These are phyloP conservation scores for Lipomyces anomalus DNA, from an alignment of 805 yeast species.

Conservation along the genomic window DNA sequence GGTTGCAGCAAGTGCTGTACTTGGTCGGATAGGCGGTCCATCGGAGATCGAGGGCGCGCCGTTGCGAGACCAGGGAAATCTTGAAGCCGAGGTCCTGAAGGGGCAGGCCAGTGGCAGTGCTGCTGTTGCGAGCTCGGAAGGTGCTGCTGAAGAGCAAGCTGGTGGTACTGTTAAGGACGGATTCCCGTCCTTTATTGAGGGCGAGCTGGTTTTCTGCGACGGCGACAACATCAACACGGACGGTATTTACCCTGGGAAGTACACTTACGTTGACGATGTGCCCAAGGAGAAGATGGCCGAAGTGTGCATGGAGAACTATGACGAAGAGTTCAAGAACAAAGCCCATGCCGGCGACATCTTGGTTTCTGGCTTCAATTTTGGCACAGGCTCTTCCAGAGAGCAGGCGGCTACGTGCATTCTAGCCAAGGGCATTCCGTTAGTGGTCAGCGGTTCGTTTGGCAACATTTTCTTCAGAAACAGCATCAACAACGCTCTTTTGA, in stretches of 20 bases:
- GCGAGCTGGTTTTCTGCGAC: conserved; percentile 91
- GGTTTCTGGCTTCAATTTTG: conserved; percentile 90
- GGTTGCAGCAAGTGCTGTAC: conserved; percentile 96
- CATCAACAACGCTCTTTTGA: conserved; percentile 90
- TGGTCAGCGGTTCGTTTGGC: conserved; percentile 96
- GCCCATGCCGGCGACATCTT: conserved; percentile 84
- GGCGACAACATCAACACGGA: conserved; percentile 89
- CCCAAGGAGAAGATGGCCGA: conserved; percentile 94
- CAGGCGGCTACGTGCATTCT: conserved; percentile 98
- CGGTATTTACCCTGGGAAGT: conserved; percentile 98
- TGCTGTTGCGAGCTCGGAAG: conserved; percentile 30
- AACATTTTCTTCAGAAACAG: conserved; percentile 94
- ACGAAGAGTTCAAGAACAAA: conserved; percentile 75
- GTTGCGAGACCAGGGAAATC: conserved; percentile 41
- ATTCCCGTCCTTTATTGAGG: conserved; percentile 82
- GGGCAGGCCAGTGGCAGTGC: conserved; percentile 26
- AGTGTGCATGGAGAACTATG: conserved; percentile 99
- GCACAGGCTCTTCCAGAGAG: conserved; percentile 94
- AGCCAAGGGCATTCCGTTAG: conserved; percentile 87
- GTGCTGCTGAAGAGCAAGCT: conserved; percentile 35
- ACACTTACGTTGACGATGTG: conserved; percentile 97
- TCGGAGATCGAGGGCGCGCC: conserved; percentile 77
- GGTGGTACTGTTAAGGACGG: conserved; percentile 78
- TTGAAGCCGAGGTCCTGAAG: conserved; percentile 30
- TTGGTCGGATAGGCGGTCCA: conserved; percentile 90